These are phyloP conservation scores for Aureobasidium sp. DNA, from an alignment of 2,329 filamentous ascomycete genomes.

Conservation along the genomic window DNA sequence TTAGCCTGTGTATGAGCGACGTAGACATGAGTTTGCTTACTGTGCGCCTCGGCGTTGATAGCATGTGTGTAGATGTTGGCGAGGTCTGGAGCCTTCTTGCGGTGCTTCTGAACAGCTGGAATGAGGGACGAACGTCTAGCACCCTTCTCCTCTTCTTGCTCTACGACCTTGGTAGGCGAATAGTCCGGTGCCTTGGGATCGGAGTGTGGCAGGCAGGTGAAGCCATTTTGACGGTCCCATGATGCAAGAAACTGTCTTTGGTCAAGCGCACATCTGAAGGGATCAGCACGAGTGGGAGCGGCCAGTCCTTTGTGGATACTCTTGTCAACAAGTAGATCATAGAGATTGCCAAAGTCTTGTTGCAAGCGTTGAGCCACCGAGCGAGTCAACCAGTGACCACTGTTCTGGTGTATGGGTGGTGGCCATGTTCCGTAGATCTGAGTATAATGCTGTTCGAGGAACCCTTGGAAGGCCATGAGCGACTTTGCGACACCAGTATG, in stretches of 20 bases:
- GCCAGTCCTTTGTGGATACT: background rate
- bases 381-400: conserved; percentile 51
- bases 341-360: conserved; percentile 60
- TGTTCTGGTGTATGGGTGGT: conserved; percentile 15
- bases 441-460: conserved; percentile 54
- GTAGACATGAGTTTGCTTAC: background rate
- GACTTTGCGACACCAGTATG: conserved; percentile 43
- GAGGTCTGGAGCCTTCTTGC: background rate
- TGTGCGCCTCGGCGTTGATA: background rate
- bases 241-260: background rate
- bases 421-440: conserved; percentile 57
- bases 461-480: conserved; percentile 54
- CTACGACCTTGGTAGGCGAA: conserved; percentile 10
- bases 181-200: conserved; percentile 54
- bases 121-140: background rate
- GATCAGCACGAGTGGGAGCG: background rate
- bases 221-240: conserved; percentile 48
- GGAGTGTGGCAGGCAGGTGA: conserved; percentile 46
- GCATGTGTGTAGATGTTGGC: background rate
- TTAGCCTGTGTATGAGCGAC: background rate
- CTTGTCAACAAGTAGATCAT: conserved; percentile 61
- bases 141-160: background rate
- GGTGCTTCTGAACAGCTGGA: conserved; percentile 1
- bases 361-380: conserved; percentile 52
- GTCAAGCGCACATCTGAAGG: background rate